Percentiles rank a stretch among this genome's conserved stretches.
Conservation (phyloP, 2,329 filamentous ascomycete species). For the Talaromyces albobiverticillius region DNA sequence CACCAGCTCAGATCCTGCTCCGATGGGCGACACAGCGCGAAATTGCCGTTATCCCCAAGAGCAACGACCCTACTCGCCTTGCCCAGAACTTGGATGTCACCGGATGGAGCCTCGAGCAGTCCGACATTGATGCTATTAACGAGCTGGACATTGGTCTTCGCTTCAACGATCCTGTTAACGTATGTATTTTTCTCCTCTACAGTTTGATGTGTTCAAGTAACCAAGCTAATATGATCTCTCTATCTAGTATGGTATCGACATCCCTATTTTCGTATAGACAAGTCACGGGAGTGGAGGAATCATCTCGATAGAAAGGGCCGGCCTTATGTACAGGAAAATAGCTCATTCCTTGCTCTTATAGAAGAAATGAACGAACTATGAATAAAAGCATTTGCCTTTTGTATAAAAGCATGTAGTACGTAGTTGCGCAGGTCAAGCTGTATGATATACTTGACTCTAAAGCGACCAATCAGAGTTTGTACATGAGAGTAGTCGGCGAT, state of each 20-base stretch:
- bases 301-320: too few species aligned
- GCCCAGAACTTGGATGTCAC: slow-evolving; percentile 66
- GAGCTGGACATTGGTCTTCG: slow-evolving; percentile 64
- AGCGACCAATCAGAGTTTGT: too few species aligned
- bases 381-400: too few species aligned
- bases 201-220: slow-evolving; percentile 10
- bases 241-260: slow-evolving; percentile 46
- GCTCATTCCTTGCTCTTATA: too few species aligned
- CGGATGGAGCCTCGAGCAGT: slow-evolving; percentile 62
- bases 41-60: slow-evolving; percentile 80
- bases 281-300: too few species aligned
- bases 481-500: too few species aligned
- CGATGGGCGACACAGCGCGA: slow-evolving; percentile 83
- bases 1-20: slow-evolving; percentile 75
- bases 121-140: slow-evolving; percentile 66
- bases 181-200: slow-evolving; percentile 41
- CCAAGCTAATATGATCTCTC: slow-evolving; percentile 20
- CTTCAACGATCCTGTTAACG: slow-evolving; percentile 74
- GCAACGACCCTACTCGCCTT: slow-evolving; percentile 56
- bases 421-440: too few species aligned
- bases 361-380: too few species aligned
- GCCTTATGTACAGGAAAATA: too few species aligned
- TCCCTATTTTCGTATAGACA: slow-evolving; percentile 53
- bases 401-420: too few species aligned
- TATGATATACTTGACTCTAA: too few species aligned